Base-by-base conservation (phyloP, 2,329 filamentous ascomycete species). In the Claviceps citrina region DNA sequence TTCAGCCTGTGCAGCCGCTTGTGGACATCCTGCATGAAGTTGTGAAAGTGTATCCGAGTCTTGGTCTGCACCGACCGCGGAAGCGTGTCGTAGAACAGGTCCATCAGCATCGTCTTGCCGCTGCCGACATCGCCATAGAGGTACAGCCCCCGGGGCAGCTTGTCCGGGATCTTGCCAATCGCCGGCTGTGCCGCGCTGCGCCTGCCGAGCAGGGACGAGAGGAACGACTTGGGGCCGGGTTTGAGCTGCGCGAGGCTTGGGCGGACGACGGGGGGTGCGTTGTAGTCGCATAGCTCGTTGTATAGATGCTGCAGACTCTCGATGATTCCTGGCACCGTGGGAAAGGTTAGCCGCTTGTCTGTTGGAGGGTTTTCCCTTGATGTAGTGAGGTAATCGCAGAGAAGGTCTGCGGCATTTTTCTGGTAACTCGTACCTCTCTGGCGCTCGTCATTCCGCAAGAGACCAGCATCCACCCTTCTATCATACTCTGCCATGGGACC, bases 101-200 rank as follows among this genome's bases (percentile, higher is more conserved):
- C 89, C 91, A 98, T 98, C 55, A 98, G 69, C 91, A 98, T 98
- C 2, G 91, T 98, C 70, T 98, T 98, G 46, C 91, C 91, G 52
- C 85, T 93, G 31, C 91, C 91, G 2, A 98, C 91, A 57, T 98
- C 91, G 43, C 91, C 91, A 54, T 84, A 95, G 59, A 98, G 81
- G 60, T 98, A 98, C 25, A 98, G 63, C 0, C 91, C 91, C 48
- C 84, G 81, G 0, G 91, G 91, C 1, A 95, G 67, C 46, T 80
- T 70, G n/a, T 70, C 61, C 1, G 85, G 78, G 18, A 93, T 81
- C 5, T 63, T 59, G 38, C 62, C 60, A 13, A 69, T 61, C 49
- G 59, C 46, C 43, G 58, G 42, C 51, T 59, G 46, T 41, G 54
- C 41, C 50, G 61, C 49, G 50, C 58, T 43, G 50, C 60, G 60